Evolutionary conservation across 2,329 filamentous ascomycete genomes (phyloP), one percentile per base, ranked within the genome.

Genomic region (Colletotrichum chrysophilum): DNA sequence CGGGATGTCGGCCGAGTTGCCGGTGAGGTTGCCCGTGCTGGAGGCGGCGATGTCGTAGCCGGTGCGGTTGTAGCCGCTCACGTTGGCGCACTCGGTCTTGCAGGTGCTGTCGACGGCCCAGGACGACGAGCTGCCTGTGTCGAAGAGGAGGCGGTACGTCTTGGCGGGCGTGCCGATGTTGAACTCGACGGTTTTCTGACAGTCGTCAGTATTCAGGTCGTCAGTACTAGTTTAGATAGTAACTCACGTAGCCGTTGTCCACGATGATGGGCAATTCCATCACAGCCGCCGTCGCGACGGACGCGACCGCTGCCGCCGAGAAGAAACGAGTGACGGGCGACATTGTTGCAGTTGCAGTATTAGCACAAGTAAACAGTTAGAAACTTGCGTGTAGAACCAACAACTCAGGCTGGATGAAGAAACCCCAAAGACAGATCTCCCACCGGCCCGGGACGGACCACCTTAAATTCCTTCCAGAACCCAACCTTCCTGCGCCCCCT

Each of bases 61-160:
- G 4, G 60, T 73, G 21, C 82, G 78, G 9, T 79, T 48, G 55
- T 80, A 82, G 71, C 79, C 78, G 69, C 76, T 78, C 56, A 36
- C 60, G 43, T 84, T 81, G 4, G 61, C 5, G 61, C 84, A 85
- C 18, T 56, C 43, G 21, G 65, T 4, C 78, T 71, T 7, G 80
- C 79, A 76, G 80, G 84, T 34, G 14, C 26, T 64, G 34, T 82
- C 81, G 43, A 83, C 71, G 7, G 84, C 79, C 83, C 84, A 85
- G 1, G 83, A 69, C 0, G 84, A 81, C 3, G 83, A 70, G 68
- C 82, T 84, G 26, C 84, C 84, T 0, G 83, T 85, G 75, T 85
- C 83, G 71, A 84, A 85, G 13, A 79, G 72, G 7, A 86, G 79
- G 2, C 77, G 76, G 71, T 81, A 80, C 1, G 70, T 76, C 62